Conservation (phyloP, 2,329 filamentous ascomycete species). For the Trichoderma aggressivum region DNA sequence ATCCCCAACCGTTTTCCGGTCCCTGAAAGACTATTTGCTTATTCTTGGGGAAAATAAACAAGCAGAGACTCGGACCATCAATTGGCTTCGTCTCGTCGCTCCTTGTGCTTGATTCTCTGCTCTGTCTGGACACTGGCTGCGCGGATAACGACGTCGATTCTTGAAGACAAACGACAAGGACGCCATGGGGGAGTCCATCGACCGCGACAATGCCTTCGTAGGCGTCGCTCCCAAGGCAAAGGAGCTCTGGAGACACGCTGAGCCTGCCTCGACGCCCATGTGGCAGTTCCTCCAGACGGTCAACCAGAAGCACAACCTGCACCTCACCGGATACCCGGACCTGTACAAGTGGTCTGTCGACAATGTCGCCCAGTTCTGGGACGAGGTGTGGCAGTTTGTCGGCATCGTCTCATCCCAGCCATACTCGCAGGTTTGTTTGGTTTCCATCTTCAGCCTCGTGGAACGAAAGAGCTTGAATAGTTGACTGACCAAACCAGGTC, state of each 20-base stretch:
- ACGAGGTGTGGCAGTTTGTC: conserved; percentile 77
- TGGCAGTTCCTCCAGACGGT: conserved; percentile 67
- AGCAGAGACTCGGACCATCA: background rate
- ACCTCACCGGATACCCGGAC: conserved; percentile 65
- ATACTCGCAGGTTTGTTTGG: conserved; percentile 53
- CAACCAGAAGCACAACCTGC: conserved; percentile 62
- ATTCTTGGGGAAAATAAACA: background rate
- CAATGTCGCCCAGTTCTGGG: conserved; percentile 76
- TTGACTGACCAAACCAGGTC: conserved; percentile 48
- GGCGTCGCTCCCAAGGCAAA: background rate
- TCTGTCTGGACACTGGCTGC: background rate
- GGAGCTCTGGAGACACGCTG: conserved; percentile 65
- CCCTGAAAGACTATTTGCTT: conserved; percentile 7
- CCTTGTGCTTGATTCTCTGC: background rate
- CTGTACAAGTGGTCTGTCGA: conserved; percentile 84
- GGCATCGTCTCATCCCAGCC: conserved; percentile 66
- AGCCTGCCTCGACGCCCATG: conserved; percentile 66
- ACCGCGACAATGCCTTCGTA: background rate
- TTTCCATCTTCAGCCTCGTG: background rate
- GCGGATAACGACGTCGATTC: background rate
- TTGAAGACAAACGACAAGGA: background rate
- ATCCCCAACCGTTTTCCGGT: conserved; percentile 12
- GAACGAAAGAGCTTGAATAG: background rate
- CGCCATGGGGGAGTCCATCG: conserved; percentile 17
- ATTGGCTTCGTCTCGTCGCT: background rate